A percentile compares a stretch with the other conserved stretches of the same genome.
These are phyloP conservation scores for Euryodendron excelsum DNA, from an alignment of 148 eudicot genomes.

Conservation along the genomic window DNA sequence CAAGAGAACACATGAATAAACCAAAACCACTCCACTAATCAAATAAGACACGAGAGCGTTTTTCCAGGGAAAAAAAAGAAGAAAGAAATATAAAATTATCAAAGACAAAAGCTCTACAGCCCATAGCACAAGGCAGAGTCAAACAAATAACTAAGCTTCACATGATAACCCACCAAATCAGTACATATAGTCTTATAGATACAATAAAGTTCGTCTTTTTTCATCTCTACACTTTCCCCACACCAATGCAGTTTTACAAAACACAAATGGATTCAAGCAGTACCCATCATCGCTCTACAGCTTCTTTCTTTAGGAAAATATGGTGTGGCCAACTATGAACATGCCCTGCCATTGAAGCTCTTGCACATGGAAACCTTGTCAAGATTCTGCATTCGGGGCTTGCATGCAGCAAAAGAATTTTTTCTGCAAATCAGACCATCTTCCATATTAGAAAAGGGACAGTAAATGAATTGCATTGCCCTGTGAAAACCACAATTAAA, in stretches of 20 bases:
- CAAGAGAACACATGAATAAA: not conserved
- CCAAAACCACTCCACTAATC: not conserved
- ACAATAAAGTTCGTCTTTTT: constrained; percentile 31
- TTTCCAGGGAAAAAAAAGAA: not conserved
- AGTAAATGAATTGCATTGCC: not conserved
- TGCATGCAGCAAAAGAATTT: constrained; percentile 80
- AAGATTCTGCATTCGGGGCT: constrained; percentile 63
- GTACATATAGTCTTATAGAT: constrained; percentile 44
- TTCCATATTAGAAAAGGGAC: not conserved
- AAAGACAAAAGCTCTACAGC: not conserved
- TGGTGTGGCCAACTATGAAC: constrained; percentile 28
- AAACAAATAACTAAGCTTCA: constrained; percentile 8
- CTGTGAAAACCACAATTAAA: not conserved
- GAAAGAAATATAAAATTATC: not conserved
- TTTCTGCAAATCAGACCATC: constrained; percentile 48
- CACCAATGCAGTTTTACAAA: constrained; percentile 51
- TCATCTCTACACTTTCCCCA: constrained; percentile 40
- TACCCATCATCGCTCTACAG: constrained; percentile 33
- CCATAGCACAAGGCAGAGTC: constrained; percentile 6
- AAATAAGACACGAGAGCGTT: not conserved
- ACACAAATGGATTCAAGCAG: constrained; percentile 37
- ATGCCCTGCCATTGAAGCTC: constrained; percentile 29
- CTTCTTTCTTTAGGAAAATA: constrained; percentile 30
- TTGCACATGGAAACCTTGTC: constrained; percentile 24
- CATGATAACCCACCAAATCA: constrained; percentile 29